These are phyloP conservation scores for Kalmanozyma brasiliensis DNA, from an alignment of 1,284 basidiomycete genomes.

Conservation along the genomic window DNA sequence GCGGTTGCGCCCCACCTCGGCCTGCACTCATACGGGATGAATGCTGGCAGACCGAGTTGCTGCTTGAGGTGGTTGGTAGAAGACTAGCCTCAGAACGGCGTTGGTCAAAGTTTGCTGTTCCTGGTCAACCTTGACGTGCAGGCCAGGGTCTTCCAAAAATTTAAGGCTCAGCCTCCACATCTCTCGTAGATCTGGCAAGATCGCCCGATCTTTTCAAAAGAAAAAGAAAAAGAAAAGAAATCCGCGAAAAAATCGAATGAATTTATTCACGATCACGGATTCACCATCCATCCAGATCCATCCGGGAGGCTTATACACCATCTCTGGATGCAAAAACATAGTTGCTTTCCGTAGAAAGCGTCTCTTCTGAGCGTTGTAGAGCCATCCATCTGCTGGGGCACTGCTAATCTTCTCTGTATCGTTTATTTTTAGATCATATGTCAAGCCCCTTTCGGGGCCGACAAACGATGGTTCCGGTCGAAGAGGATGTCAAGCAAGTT, in stretches of 20 bases:
- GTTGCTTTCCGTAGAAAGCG: slow-evolving; percentile 36
- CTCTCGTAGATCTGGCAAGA: too few species aligned
- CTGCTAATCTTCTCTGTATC: slow-evolving; percentile 50
- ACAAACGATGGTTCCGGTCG: background rate
- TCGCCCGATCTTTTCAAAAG: too few species aligned
- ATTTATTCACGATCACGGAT: too few species aligned
- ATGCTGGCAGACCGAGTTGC: slow-evolving; percentile 27
- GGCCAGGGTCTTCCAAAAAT: too few species aligned
- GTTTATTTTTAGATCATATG: slow-evolving; percentile 52
- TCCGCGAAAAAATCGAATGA: too few species aligned
- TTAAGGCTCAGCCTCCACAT: too few species aligned
- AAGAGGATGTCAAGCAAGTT: background rate
- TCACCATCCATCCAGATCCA: too few species aligned
- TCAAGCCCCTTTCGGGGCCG: slow-evolving; percentile 47
- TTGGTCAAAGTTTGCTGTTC: too few species aligned
- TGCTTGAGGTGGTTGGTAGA: too few species aligned
- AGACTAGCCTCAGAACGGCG: too few species aligned
- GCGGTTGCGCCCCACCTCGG: slow-evolving; percentile 4
- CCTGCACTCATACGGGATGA: slow-evolving; percentile 22
- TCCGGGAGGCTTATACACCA: background rate
- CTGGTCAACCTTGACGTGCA: too few species aligned
- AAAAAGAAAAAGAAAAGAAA: too few species aligned
- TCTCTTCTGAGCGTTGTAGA: slow-evolving; percentile 33
- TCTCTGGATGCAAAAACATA: slow-evolving; percentile 29
- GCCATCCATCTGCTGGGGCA: slow-evolving; percentile 32